These are phyloP conservation scores for Eucalyptus sp. DNA, from an alignment of 345 rosid species.

Conservation along the genomic window DNA sequence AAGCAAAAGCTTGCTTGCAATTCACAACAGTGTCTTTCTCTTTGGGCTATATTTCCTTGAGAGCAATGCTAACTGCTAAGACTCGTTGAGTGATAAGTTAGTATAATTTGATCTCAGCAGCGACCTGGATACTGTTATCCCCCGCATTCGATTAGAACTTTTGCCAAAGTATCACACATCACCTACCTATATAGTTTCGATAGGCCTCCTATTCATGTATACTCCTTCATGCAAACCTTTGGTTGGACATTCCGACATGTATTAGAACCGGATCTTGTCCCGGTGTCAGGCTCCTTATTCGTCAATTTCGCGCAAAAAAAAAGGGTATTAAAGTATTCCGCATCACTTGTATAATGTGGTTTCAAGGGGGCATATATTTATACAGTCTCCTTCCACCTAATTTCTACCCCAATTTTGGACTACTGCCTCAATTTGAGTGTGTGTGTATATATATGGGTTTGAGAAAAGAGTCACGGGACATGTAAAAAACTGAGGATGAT, in stretches of 20 bases:
- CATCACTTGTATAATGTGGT: background rate
- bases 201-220: background rate
- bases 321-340: background rate
- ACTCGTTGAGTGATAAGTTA: background rate
- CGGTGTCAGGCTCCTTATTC: background rate
- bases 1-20: background rate
- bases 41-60: background rate
- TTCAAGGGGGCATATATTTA: background rate
- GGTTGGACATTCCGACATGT: background rate
- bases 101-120: background rate
- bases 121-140: accelerated
- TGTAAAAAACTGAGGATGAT: background rate
- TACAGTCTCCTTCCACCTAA: background rate
- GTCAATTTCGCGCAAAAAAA: background rate
- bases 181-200: background rate
- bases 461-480: background rate
- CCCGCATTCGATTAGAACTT: background rate
- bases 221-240: background rate
- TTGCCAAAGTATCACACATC: background rate
- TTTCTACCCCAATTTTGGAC: background rate
- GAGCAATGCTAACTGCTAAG: background rate
- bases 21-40: background rate
- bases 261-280: background rate
- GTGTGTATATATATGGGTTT: background rate
- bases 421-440: background rate